A percentile compares a stretch with the other conserved stretches of the same genome.
phyloP scores from a whole-genome alignment of 2,329 filamentous ascomycete species.

The Pseudogymnoascus sp. region DNA sequence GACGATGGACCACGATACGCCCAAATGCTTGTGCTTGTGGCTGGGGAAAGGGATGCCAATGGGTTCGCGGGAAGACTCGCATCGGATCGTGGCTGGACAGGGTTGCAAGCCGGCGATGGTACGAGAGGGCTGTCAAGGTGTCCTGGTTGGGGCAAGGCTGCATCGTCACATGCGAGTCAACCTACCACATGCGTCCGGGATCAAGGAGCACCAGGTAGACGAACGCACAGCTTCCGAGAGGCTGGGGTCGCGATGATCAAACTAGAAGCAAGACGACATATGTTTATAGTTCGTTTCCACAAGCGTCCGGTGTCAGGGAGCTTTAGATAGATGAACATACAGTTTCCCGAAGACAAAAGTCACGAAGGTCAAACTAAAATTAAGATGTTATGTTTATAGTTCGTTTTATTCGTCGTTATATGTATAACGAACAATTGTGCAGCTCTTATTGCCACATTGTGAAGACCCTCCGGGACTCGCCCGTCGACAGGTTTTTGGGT shows the following conservation, averaged over 20 bases:
- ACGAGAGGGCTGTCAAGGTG: background rate
- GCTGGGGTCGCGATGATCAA: background rate
- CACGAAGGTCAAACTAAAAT: background rate
- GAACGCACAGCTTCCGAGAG: background rate
- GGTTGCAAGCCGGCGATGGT: background rate
- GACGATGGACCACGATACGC: background rate
- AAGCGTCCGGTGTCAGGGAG: background rate
- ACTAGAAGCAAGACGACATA: background rate
- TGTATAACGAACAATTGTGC: background rate
- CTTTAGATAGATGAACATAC: background rate
- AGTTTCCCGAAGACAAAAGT: background rate
- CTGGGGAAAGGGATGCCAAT: background rate
- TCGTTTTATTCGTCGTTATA: slow-evolving; percentile 1
- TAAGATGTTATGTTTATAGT: background rate
- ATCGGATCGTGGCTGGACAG: background rate
- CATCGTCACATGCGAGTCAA: slow-evolving; percentile 4
- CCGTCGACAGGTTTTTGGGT: slow-evolving; percentile 1
- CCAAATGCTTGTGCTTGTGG: background rate
- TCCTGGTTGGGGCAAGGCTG: background rate
- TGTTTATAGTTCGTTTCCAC: background rate
- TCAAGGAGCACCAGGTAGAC: background rate
- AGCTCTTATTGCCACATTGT: background rate
- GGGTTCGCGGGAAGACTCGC: background rate
- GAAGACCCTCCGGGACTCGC: background rate
- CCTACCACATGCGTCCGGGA: background rate